A percentile compares a stretch with the other conserved stretches of the same genome.
Conservation (phyloP, 148 eudicot species). For the Vaccinium macrocarpon region DNA sequence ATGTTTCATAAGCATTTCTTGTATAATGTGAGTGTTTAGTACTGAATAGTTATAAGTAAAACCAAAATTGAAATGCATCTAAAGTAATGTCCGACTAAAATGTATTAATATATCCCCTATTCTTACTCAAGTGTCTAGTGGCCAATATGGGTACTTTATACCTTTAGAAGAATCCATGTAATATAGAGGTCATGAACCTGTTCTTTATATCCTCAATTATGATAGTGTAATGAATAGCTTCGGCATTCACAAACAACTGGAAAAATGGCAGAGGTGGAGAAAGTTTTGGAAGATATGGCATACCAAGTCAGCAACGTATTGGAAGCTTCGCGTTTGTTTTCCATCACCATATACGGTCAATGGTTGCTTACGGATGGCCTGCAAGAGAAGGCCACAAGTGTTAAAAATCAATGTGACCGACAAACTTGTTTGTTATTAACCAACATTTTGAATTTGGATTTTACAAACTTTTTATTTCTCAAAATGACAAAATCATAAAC, state of each 20-base stretch:
- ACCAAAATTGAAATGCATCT: too few species aligned
- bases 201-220: neutral
- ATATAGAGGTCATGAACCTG: neutral
- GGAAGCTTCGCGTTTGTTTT: constrained; percentile 87
- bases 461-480: neutral
- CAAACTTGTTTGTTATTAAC: neutral
- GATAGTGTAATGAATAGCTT: neutral
- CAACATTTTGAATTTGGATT: neutral
- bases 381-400: constrained; percentile 22
- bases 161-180: neutral
- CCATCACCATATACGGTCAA: constrained; percentile 91
- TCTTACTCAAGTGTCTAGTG: too few species aligned
- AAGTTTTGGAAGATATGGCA: constrained; percentile 14
- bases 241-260: neutral
- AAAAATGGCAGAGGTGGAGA: neutral
- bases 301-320: constrained; percentile 90
- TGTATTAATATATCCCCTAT: too few species aligned
- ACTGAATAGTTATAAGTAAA: too few species aligned
- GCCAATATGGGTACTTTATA: too few species aligned
- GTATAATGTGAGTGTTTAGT: too few species aligned
- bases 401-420: neutral
- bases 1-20: too few species aligned
- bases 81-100: too few species aligned
- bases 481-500: constrained; percentile 7
- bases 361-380: constrained; percentile 89